Base-by-base conservation (phyloP, 176 grass and related monocot species). In the Phyllostachys edulis region DNA sequence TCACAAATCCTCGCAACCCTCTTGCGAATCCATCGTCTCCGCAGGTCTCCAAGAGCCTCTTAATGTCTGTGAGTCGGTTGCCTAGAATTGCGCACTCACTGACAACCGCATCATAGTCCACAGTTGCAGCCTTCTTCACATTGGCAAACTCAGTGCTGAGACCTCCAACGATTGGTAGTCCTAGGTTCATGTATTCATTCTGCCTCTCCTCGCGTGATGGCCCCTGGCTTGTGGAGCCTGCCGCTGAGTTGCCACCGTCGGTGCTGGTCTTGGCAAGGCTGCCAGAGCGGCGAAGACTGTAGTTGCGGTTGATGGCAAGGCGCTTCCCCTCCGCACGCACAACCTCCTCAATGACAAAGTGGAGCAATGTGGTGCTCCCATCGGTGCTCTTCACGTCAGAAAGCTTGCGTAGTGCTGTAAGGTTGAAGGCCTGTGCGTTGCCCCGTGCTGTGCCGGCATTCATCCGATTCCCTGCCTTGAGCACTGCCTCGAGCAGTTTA, bases 401-500 rank as follows among this genome's bases (percentile, higher is more conserved):
- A 36, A 99, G 89, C 82, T 96, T 99, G 73, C 88, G 87, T 65
- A 99, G 85, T 0, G 96, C 91, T 0, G 91, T 85, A 10, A 99
- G 91, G 82, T 99, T 96, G 86, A 99, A 99, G 20, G 96, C 96
- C 75, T 96, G 91, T 0, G 96, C 96, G 26, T 99, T 99, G 24
- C 96, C 96, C 3, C 96, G 69, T 20, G 96, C 93, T 0, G 96
- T 99, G 57, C 96, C 96, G 9, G 93, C 96, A 40, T 99, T 99
- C 93, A 99, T 96, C 72, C 93, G 82, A 23, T 99, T 99, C 24
- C n/a, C 96, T 16, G 96, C 96, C 88, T 99, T 99, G 77, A 99
- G 91, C 50, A 99, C 93, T 5, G 93, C 96, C 84, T 99, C 96
- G 0, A 99, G 93, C n/a, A 99, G 88, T 69, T 99, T 99, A 38